Conservation (phyloP, 768 basidiomycete species). For the Termitomyces heimii region DNA sequence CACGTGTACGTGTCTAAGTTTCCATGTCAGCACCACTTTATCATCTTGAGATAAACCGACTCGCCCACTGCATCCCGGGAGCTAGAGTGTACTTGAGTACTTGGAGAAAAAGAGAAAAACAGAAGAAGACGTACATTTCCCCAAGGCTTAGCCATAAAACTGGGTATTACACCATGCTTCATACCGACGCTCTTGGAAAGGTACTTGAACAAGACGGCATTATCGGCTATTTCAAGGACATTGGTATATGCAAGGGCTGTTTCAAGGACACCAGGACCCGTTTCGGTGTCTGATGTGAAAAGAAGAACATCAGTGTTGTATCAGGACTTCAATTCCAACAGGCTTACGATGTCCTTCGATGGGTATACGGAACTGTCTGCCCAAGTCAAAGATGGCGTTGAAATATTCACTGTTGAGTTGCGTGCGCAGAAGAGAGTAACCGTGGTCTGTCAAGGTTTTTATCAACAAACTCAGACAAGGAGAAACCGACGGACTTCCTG, state of each 20-base stretch:
- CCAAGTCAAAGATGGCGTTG: constrained; percentile 78
- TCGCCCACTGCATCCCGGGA: constrained; percentile 94
- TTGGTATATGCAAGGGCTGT: constrained; percentile 84
- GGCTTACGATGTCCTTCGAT: constrained; percentile 83
- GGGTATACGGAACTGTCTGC: constrained; percentile 63
- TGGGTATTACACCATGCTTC: constrained; percentile 82
- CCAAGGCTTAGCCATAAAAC: constrained; percentile 99
- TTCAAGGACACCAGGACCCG: constrained; percentile 84
- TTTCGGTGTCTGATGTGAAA: constrained; percentile 70
- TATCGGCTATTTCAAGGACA: constrained; percentile 81
- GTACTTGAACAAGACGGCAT: constrained; percentile 90
- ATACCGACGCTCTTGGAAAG: constrained; percentile 90
- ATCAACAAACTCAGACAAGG: background rate
- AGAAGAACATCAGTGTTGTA: background rate
- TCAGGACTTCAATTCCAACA: background rate
- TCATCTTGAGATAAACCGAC: constrained; percentile 3
- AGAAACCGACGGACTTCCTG: constrained; percentile 70
- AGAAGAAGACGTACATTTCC: constrained; percentile 56
- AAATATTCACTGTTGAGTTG: constrained; percentile 90
- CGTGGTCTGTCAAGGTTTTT: constrained; percentile 66
- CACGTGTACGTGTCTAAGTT: constrained; percentile 80
- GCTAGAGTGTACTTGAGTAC: constrained; percentile 31
- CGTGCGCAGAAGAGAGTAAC: constrained; percentile 89
- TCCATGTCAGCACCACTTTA: background rate
- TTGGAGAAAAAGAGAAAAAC: background rate